phyloP scores from a whole-genome alignment of 352 stramenopile species.

The Discostella stelligera region DNA sequence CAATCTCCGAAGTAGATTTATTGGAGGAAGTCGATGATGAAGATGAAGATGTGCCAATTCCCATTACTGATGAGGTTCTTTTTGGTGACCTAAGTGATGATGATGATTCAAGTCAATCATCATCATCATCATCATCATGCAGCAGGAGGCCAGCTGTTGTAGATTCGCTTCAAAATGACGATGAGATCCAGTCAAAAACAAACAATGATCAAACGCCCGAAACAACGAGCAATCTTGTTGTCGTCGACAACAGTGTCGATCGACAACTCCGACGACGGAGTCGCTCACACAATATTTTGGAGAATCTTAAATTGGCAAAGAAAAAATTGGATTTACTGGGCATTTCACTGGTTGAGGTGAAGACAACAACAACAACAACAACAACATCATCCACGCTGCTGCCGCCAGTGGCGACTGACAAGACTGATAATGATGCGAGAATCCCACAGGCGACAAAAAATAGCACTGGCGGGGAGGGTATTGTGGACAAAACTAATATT shows the following conservation, averaged over 20 bases:
- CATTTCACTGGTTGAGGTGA: conserved; percentile 54
- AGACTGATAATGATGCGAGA: neutral
- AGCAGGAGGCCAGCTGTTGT: neutral
- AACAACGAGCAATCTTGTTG: neutral
- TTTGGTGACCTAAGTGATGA: conserved; percentile 45
- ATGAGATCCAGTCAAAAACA: neutral
- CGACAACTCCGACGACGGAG: neutral
- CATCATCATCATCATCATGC: neutral
- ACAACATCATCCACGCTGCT: neutral
- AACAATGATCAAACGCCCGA: neutral
- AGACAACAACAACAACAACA: conserved; percentile 10
- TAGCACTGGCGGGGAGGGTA: neutral
- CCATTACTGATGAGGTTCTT: conserved; percentile 48
- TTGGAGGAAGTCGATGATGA: neutral
- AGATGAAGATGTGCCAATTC: conserved; percentile 24
- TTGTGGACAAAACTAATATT: conserved; percentile 2
- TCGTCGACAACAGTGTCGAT: conserved; percentile 1
- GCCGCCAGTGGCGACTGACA: neutral
- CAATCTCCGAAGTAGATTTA: neutral
- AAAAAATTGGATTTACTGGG: conserved; percentile 50
- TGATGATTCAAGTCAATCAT: neutral
- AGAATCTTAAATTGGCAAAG: conserved; percentile 48
- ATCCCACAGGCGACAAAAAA: neutral
- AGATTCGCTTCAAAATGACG: conserved; percentile 1
- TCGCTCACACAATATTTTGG: conserved; percentile 11